These are phyloP conservation scores for Coffea eugenioides DNA, from an alignment of 257 asterid genomes.

Conservation along the genomic window DNA sequence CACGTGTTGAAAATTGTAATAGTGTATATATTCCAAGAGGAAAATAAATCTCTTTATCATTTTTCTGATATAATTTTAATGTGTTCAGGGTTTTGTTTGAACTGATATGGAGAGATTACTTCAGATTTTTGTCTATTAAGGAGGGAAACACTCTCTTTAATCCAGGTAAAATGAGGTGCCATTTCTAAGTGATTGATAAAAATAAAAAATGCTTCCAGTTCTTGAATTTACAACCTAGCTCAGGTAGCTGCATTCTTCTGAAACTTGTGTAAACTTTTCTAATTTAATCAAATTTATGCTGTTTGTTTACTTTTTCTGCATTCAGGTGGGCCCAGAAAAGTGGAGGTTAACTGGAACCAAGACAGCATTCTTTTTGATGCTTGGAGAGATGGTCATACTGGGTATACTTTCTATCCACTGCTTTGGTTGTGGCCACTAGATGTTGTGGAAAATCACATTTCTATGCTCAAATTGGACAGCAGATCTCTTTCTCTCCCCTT, in stretches of 20 bases:
- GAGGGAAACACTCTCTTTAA: constrained; percentile 76
- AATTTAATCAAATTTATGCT: not conserved
- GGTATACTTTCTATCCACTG: constrained; percentile 36
- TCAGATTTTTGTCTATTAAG: constrained; percentile 81
- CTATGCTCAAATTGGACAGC: not conserved
- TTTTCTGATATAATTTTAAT: not conserved
- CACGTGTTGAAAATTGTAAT: not conserved
- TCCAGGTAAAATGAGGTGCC: constrained; percentile 42
- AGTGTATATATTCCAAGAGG: not conserved
- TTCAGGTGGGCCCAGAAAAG: constrained; percentile 78
- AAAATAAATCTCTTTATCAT: not conserved
- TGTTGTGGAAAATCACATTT: not conserved
- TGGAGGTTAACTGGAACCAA: constrained; percentile 66
- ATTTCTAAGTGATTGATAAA: not conserved
- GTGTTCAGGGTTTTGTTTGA: constrained; percentile 86
- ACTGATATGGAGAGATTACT: constrained; percentile 97
- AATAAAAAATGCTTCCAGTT: not conserved
- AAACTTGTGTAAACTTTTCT: not conserved
- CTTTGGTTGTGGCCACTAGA: not conserved
- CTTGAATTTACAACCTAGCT: not conserved
- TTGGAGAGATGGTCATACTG: constrained; percentile 82
- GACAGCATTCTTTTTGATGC: constrained; percentile 68
- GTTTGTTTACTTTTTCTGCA: constrained; percentile 8
- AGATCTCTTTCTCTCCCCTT: not conserved
- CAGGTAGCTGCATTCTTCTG: not conserved